Evolutionary conservation across 2,329 filamentous ascomycete genomes (phyloP).

Genomic region (Coccinonectria pachysandricola): DNA sequence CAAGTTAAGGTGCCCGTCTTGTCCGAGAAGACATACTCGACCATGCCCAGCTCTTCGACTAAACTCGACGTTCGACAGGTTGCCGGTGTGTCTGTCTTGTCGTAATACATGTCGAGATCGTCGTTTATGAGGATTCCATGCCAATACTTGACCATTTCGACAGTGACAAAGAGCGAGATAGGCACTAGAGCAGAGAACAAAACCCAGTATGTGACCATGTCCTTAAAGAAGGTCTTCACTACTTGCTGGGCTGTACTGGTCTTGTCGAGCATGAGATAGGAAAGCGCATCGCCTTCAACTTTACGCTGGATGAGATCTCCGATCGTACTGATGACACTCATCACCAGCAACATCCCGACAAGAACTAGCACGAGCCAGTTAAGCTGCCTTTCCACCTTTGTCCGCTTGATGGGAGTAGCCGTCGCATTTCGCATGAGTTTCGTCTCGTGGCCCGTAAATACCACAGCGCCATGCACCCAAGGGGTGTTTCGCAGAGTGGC

Average conservation of each 20-base stretch:
- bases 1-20: constrained; percentile 97
- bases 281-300: constrained; percentile 49
- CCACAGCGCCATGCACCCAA: constrained; percentile 92
- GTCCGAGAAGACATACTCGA: constrained; percentile 97
- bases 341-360: constrained; percentile 67
- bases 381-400: constrained; percentile 86
- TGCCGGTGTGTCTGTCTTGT: constrained; percentile 87
- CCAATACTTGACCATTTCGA: constrained; percentile 97
- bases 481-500: constrained; percentile 92
- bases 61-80: constrained; percentile 93
- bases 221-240: constrained; percentile 77
- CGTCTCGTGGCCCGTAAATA: constrained; percentile 89
- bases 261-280: constrained; percentile 60
- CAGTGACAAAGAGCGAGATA: constrained; percentile 94
- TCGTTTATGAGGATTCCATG: constrained; percentile 97
- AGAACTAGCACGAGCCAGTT: constrained; percentile 90
- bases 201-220: constrained; percentile 98
- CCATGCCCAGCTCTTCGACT: constrained; percentile 94
- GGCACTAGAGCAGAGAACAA: constrained; percentile 93
- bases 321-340: constrained; percentile 84
- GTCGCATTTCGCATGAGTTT: constrained; percentile 99
- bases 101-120: constrained; percentile 95
- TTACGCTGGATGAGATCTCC: constrained; percentile 77
- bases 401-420: constrained; percentile 93
- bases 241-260: constrained; percentile 44